Evolutionary conservation across 2,329 filamentous ascomycete genomes (phyloP).

Genomic region (Metarhizium sp.): DNA sequence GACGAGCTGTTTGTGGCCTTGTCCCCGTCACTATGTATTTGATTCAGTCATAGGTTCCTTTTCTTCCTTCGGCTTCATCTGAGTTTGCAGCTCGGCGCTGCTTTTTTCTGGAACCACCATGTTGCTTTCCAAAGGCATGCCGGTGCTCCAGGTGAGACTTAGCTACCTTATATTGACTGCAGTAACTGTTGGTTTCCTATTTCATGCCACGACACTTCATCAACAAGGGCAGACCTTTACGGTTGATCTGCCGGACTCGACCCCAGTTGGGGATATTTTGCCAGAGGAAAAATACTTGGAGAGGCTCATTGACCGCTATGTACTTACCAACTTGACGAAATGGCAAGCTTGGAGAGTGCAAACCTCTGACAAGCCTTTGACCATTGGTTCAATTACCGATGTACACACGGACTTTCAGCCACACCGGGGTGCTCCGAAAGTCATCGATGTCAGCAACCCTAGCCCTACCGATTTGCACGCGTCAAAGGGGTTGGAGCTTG

Average conservation of each 20-base stretch:
- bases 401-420: slow-evolving; percentile 22
- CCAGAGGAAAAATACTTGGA: slow-evolving; percentile 24
- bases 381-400: slow-evolving; percentile 18
- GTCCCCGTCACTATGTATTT: background rate
- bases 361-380: slow-evolving; percentile 17
- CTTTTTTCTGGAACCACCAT: slow-evolving; percentile 11
- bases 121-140: slow-evolving; percentile 16
- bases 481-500: slow-evolving; percentile 21
- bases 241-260: slow-evolving; percentile 9
- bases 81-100: slow-evolving; percentile 5
- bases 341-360: slow-evolving; percentile 26
- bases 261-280: slow-evolving; percentile 8
- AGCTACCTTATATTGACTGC: slow-evolving; percentile 13
- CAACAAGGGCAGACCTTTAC: slow-evolving; percentile 5
- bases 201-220: slow-evolving; percentile 12
- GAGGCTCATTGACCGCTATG: slow-evolving; percentile 16
- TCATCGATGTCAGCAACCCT: slow-evolving; percentile 18
- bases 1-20: background rate
- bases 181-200: slow-evolving; percentile 17
- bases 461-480: slow-evolving; percentile 17
- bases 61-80: background rate
- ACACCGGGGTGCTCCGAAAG: slow-evolving; percentile 12
- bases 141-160: slow-evolving; percentile 13
- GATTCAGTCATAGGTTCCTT: background rate
- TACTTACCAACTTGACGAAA: slow-evolving; percentile 20